Base-by-base conservation (phyloP, 306 rosid genomes). In the Malus sieversii region DNA sequence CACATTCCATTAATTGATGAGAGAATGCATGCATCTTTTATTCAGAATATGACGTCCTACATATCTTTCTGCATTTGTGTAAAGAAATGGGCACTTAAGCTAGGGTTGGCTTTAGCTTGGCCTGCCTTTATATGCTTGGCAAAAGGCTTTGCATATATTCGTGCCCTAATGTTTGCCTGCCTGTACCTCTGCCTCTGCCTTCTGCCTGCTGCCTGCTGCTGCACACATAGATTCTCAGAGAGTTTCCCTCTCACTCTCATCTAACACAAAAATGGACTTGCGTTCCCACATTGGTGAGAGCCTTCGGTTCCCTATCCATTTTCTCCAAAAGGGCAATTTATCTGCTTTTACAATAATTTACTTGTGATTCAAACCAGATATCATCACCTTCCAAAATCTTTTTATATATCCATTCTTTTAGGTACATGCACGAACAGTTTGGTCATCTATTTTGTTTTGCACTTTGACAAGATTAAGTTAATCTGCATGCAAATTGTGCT, bases 61-160 rank as follows among this genome's bases (percentile, higher is more conserved):
- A 32, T 74, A 74, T 71, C 77, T 78, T 73, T 6, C 84, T 84
- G 55, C 46, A 19, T 71, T 73, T 25, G 82, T 80, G 77, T 66
- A 74, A 10, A 73, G 40, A 85, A 81, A 70, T 80, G 75, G 73
- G 73, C 83, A 86, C 87, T 72, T 75, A 52, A 64, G 83, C 75
- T 51, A 20, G 78, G 48, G 62, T 62, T 81, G 55, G 80, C 82
- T 79, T 86, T 82, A 76, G 68, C 38, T 71, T 75, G 86, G 76
- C 70, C 18, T 83, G 77, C 74, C 85, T 66, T 83, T 79, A 73
- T 59, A 59, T 38, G 76, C 62, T 64, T 75, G 83, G 83, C 25
- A 83, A 27, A 73, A 40, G 62, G 13, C 65, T 51, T 14, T 35
- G 61, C 27, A 30, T 58, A 14, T 51, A 53, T 33, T 6, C 48